Evolutionary conservation across 73 alveolate species (phyloP), one percentile per base, ranked within the genome.

Genomic region (Blepharisma stoltei): DNA sequence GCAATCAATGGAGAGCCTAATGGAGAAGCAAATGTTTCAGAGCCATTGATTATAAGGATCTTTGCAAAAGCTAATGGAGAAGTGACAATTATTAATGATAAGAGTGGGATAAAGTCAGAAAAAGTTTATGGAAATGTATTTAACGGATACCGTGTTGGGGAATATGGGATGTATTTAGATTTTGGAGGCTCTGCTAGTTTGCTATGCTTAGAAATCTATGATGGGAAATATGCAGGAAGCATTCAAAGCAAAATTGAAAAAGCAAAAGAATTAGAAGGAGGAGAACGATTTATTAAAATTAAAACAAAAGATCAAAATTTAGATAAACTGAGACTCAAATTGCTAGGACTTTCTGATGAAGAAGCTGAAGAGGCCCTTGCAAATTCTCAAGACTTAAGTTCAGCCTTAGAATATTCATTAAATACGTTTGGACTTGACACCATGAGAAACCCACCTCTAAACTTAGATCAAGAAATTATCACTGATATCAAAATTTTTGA

Each of bases 401-500:
- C 14, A 20, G 73, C 73, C 0, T 14, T 60, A 60, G 18, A 20
- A 8, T 60, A 60, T 25, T 20, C 49, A 14, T 60, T 60, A 8
- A 60, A 14, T 32, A 32, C 41, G 5, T 32, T 32, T 32, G 41
- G 41, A 32, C 41, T 32, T 32, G 41, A 32, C 3, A 32, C 41
- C 41, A 32, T 32, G 41, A 32, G 41, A 32, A 32, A 32, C 41
- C 41, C 41, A 32, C 41, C 41, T 3, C 3, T 32, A 25, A 14
- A 2, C 5, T 60, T 25, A 60, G 49, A 60, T 8, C n/a, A n/a
- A 14, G 73, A 25, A 25, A 8, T 8, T 5, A 60, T 60, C 3
- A 60, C 49, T 18, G 73, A 60, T n/a, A 14, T 60, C 18, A 60
- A 60, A 25, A 60, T 60, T 60, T 60, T 60, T 60, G 73, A 60